These are phyloP conservation scores for Fraxinus angustifolia DNA, from an alignment of 305 asterid genomes.

Conservation along the genomic window DNA sequence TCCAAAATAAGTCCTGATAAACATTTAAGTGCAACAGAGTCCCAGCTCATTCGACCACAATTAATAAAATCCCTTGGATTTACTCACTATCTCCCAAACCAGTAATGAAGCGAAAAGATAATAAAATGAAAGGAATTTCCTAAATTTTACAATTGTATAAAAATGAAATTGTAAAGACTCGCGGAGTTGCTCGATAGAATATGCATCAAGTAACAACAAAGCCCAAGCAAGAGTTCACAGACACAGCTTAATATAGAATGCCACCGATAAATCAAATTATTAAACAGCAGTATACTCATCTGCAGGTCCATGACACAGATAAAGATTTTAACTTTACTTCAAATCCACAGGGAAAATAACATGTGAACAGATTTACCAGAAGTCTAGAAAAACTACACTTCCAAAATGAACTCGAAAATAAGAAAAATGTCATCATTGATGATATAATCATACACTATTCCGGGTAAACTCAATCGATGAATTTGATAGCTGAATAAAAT, in stretches of 20 bases:
- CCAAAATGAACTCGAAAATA: neutral
- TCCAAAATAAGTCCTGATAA: neutral
- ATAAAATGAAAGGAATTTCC: neutral
- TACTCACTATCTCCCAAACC: neutral
- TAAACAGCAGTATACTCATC: neutral
- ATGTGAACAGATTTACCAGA: neutral
- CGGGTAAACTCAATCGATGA: neutral
- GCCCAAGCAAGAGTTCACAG: neutral
- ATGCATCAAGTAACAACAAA: neutral
- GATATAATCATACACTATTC: neutral
- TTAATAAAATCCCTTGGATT: neutral
- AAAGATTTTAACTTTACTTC: neutral
- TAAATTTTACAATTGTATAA: neutral
- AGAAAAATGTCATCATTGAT: neutral
- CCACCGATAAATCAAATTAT: neutral
- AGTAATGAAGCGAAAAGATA: neutral
- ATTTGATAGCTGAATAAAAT: neutral
- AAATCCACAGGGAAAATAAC: neutral
- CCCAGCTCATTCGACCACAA: neutral
- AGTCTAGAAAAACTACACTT: neutral
- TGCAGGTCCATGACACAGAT: neutral
- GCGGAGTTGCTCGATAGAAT: neutral
- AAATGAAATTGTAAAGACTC: neutral
- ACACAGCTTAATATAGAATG: neutral
- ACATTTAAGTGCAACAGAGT: neutral